phyloP scores from a whole-genome alignment of 805 yeast genomes.

The Lipomyces chichibuensis region DNA sequence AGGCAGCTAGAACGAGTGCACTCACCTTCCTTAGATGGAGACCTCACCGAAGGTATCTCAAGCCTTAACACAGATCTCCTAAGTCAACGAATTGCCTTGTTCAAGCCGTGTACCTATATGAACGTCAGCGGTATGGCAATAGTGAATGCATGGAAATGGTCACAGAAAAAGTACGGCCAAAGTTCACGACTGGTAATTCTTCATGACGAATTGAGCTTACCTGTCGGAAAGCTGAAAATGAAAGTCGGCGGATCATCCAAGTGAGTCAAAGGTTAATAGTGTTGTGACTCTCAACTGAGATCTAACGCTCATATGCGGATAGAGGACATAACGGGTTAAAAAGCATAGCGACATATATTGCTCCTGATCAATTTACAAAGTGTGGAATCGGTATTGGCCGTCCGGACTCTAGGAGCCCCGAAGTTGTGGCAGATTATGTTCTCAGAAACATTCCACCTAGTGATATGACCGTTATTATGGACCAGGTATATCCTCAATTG shows the following conservation, averaged over 20 bases:
- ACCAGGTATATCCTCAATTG: constrained; percentile 34
- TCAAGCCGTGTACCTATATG: constrained; percentile 65
- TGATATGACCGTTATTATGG: constrained; percentile 52
- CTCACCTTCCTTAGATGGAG: constrained; percentile 21
- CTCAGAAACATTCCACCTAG: constrained; percentile 53
- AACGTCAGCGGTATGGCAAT: constrained; percentile 69
- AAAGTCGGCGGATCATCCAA: constrained; percentile 61
- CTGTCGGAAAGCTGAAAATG: constrained; percentile 66
- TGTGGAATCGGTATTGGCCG: constrained; percentile 79
- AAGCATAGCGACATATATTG: constrained; percentile 55
- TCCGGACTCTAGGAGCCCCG: constrained; percentile 52
- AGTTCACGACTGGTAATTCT: constrained; percentile 58
- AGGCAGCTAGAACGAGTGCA: constrained; percentile 16
- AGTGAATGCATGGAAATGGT: constrained; percentile 52
- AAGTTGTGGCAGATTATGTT: constrained; percentile 63
- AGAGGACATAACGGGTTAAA: constrained; percentile 87
- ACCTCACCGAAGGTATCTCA: constrained; percentile 37
- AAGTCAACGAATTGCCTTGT: constrained; percentile 46
- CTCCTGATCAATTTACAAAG: constrained; percentile 59
- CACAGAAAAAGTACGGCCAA: constrained; percentile 35
- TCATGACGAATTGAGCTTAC: constrained; percentile 77
- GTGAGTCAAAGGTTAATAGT: constrained; percentile 5
- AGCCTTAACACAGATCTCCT: constrained; percentile 35
- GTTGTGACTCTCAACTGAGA: not conserved
- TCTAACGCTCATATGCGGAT: constrained; percentile 36